These are phyloP conservation scores for Podospora pseudopauciseta DNA, from an alignment of 495 filamentous ascomycete genomes.

Conservation along the genomic window DNA sequence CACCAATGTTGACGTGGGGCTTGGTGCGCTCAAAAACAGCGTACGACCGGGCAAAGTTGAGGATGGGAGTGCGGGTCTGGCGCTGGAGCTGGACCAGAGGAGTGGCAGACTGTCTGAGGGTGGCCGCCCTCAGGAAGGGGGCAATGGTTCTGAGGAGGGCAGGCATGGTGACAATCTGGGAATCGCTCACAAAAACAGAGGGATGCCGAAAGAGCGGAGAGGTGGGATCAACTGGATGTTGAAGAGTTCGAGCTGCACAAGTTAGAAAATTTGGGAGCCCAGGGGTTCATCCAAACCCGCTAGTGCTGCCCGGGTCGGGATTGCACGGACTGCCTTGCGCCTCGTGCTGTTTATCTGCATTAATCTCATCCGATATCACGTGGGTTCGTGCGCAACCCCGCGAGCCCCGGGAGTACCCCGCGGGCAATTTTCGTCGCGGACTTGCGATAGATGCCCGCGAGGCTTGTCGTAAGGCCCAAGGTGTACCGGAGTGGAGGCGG, in stretches of 20 bases:
- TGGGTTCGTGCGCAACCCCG: slow-evolving; percentile 6
- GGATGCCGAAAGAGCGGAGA: slow-evolving; percentile 29
- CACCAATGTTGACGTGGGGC: slow-evolving; percentile 95
- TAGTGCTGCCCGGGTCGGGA: not conserved
- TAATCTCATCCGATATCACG: not conserved
- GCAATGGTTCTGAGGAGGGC: slow-evolving; percentile 60
- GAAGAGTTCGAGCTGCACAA: slow-evolving; percentile 2
- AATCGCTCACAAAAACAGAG: slow-evolving; percentile 28
- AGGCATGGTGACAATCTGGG: slow-evolving; percentile 54
- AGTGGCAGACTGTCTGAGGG: slow-evolving; percentile 61
- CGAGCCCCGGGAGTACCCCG: not conserved
- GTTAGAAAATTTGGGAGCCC: slow-evolving; percentile 27
- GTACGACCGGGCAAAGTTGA: slow-evolving; percentile 66
- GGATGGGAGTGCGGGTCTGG: slow-evolving; percentile 63
- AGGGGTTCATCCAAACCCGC: not conserved
- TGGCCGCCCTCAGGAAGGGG: slow-evolving; percentile 66
- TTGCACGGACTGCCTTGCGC: slow-evolving; percentile 14
- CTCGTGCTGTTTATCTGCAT: slow-evolving; percentile 9
- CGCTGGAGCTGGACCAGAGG: slow-evolving; percentile 57
- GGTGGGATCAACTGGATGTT: slow-evolving; percentile 13
- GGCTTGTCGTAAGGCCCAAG: no score
- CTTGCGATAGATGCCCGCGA: no score
- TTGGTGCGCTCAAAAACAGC: slow-evolving; percentile 87
- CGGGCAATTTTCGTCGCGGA: not conserved
- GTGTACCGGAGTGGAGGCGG: no score